Evolutionary conservation across 116 monocot species (phyloP), one percentile per base, ranked within the genome.

Genomic region (Zostera marina): DNA sequence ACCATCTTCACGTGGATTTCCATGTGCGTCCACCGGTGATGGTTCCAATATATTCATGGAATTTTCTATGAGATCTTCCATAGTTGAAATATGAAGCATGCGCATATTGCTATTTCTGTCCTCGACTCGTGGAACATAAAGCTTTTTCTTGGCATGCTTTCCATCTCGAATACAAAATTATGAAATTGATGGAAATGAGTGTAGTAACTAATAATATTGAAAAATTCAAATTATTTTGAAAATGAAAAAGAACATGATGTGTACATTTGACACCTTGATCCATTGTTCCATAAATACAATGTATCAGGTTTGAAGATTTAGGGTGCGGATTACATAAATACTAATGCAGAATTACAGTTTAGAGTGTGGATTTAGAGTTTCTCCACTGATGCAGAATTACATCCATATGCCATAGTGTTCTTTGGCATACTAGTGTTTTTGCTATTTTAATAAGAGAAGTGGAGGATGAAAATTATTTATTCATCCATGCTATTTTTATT

Each of bases 41-140:
- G 94, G 94, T 61, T 94, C 94, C 67, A 94, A 71, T 63, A 94
- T 94, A 61, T 94, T 82, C 94, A 94, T 94, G 44, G 94, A 94
- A 77, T 82, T 94, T 47, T 77, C 73, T 11, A 94, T 61, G 9
- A 94, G 60, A 70, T 94, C 94, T 53, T 85, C 64, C 26, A 75
- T 67, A 23, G 54, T 64, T 51, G 84, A 79, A 43, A 94, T 88
- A 66, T 66, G 63, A 44, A 94, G 66, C 94, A 94, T 88, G 40
- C 85, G 68, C 94, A 94, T 94, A 52, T 94, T 58, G 63, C 94
- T 80, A 61, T 88, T 85, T 60, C 74, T 88, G 56, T 88, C 88
- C 63, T 88, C 94, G 22, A 94, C 85, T 19, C 94, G 55, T 66
- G 94, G 94, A 74, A 88, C 88, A 79, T 88, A 88, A 63, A 94